phyloP scores from a whole-genome alignment of 208 protist species.

The Naegleria gruberi region DNA sequence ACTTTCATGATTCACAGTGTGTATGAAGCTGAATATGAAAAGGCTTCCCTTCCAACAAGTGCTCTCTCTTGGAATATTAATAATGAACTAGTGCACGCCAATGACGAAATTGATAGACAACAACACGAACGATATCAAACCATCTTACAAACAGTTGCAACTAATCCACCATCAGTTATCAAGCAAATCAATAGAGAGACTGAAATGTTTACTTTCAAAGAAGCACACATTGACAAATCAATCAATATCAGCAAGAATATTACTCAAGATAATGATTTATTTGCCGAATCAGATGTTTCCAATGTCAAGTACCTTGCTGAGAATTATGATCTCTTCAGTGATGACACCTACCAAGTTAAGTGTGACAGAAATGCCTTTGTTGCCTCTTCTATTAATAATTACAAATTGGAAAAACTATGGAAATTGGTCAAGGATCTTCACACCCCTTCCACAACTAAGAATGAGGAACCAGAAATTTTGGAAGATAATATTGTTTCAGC shows the following conservation, averaged over 20 bases:
- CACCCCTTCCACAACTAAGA: not conserved
- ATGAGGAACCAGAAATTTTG: not conserved
- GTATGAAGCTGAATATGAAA: not conserved
- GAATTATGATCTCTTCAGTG: not conserved
- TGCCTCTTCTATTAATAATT: not conserved
- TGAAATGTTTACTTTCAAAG: not conserved
- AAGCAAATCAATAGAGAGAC: not conserved
- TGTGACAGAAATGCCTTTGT: not conserved
- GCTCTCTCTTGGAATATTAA: not conserved
- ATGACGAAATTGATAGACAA: not conserved
- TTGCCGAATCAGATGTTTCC: not conserved
- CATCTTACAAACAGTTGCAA: not conserved
- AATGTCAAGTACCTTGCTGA: not conserved
- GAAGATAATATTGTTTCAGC: not conserved
- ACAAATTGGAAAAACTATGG: not conserved
- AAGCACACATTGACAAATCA: not conserved
- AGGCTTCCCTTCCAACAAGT: not conserved
- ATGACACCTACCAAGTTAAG: not conserved
- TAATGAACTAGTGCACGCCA: not conserved
- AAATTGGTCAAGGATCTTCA: not conserved
- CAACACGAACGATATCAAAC: constrained; percentile 3
- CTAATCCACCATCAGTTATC: not conserved
- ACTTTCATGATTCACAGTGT: not conserved
- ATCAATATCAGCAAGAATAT: not conserved
- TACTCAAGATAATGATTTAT: not conserved